phyloP scores from a whole-genome alignment of 768 basidiomycete species.

The Podaxis mareebaensis region DNA sequence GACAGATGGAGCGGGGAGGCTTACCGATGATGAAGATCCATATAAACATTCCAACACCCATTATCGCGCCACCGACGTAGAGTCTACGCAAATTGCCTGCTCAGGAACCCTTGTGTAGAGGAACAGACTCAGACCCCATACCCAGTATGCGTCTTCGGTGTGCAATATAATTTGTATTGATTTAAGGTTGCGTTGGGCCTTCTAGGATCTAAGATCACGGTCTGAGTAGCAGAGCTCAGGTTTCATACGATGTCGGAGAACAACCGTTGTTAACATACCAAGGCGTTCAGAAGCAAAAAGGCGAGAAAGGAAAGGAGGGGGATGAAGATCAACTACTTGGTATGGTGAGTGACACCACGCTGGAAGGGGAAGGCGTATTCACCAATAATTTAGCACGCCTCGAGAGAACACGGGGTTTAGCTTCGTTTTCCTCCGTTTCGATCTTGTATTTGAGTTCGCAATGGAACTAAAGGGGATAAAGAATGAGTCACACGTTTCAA shows the following conservation, averaged over 20 bases:
- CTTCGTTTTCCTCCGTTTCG: neutral
- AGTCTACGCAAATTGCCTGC: neutral
- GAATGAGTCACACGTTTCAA: neutral
- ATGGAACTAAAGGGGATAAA: conserved; percentile 1
- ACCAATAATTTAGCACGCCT: neutral
- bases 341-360: neutral
- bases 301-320: conserved; percentile 8
- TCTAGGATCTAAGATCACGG: neutral
- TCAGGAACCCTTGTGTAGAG: neutral
- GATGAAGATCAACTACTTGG: neutral
- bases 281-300: conserved; percentile 6
- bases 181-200: neutral
- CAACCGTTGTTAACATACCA: neutral
- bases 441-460: neutral
- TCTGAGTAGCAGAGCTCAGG: neutral
- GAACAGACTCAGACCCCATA: neutral
- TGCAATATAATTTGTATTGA: conserved; percentile 9
- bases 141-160: conserved; percentile 9
- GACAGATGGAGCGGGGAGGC: neutral
- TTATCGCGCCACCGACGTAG: conserved; percentile 9
- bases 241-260: neutral
- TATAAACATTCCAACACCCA: conserved; percentile 3
- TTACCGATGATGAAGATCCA: conserved; percentile 13
- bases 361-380: neutral
- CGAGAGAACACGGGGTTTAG: neutral